Percentiles rank a stretch among this genome's conserved stretches.
Evolutionary conservation across 2,329 filamentous ascomycete species (phyloP).

Genomic region (Basipetospora chlamydospora): DNA sequence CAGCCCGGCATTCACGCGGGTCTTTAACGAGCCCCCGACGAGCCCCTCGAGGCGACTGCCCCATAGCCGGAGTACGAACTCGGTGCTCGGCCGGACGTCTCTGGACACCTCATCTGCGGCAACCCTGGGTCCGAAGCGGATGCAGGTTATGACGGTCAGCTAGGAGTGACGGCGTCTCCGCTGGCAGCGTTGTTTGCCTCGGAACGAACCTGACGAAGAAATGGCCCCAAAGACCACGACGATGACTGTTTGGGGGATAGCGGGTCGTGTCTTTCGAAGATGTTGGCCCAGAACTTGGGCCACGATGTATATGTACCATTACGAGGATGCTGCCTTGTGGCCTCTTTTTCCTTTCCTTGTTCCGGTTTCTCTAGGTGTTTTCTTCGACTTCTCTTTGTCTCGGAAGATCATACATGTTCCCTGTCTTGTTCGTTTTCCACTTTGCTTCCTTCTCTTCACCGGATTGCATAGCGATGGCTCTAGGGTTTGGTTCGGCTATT

Average conservation of each 20-base stretch:
- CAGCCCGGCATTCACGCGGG: slow-evolving; percentile 52
- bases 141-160: slow-evolving; percentile 52
- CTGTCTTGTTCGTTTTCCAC: slow-evolving; percentile 8
- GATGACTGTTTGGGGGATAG: too few species aligned
- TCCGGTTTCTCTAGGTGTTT: not conserved
- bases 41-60: slow-evolving; percentile 36
- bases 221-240: too few species aligned
- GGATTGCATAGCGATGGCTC: slow-evolving; percentile 4
- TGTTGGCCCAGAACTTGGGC: not conserved
- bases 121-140: slow-evolving; percentile 18
- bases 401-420: slow-evolving; percentile 8
- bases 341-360: not conserved
- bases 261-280: not conserved
- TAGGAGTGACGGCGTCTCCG: slow-evolving; percentile 14
- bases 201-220: not conserved
- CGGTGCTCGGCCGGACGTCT: slow-evolving; percentile 32
- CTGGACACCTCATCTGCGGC: slow-evolving; percentile 35
- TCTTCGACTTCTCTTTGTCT: slow-evolving; percentile 5
- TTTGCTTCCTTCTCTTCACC: too few species aligned
- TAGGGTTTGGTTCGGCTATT: slow-evolving; percentile 4
- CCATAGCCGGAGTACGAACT: slow-evolving; percentile 39
- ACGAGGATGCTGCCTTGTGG: not conserved
- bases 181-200: too few species aligned
- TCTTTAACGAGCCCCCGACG: slow-evolving; percentile 47
- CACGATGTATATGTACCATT: slow-evolving; percentile 5